These are phyloP conservation scores for Fragaria nilgerrensis DNA, from an alignment of 306 rosid species.

Conservation along the genomic window DNA sequence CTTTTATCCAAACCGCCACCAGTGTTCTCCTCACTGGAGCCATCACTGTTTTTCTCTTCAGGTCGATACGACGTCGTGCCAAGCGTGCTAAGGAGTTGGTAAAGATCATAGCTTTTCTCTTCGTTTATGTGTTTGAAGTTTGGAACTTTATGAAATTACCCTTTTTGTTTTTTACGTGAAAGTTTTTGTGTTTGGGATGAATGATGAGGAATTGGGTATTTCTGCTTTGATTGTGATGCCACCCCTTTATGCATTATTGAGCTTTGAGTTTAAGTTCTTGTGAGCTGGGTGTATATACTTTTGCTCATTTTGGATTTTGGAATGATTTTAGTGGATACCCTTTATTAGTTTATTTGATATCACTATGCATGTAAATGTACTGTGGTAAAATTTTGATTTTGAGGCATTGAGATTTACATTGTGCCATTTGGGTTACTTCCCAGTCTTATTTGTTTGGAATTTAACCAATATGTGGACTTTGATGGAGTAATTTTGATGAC, in stretches of 20 bases:
- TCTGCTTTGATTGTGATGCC: neutral
- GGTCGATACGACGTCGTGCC: conserved; percentile 86
- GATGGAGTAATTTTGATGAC: conserved; percentile 36
- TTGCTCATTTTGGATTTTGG: neutral
- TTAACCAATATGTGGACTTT: neutral
- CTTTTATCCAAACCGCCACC: conserved; percentile 75
- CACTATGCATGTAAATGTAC: neutral
- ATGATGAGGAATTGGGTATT: conserved; percentile 1
- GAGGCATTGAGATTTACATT: neutral
- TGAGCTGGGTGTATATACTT: neutral
- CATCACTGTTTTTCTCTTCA: conserved; percentile 76
- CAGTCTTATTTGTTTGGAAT: neutral
- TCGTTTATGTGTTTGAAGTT: neutral
- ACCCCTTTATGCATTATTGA: neutral
- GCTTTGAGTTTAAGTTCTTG: neutral
- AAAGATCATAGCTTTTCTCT: neutral
- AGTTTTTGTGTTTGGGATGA: neutral
- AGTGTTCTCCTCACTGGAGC: conserved; percentile 91
- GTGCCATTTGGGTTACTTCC: neutral
- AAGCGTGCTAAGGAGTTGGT: conserved; percentile 80
- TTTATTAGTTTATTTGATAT: neutral
- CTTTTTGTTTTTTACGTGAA: neutral
- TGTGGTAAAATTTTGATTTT: neutral
- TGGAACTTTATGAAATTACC: neutral
- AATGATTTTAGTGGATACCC: neutral